phyloP scores from a whole-genome alignment of 345 rosid species.

The Physaria fendleri region DNA sequence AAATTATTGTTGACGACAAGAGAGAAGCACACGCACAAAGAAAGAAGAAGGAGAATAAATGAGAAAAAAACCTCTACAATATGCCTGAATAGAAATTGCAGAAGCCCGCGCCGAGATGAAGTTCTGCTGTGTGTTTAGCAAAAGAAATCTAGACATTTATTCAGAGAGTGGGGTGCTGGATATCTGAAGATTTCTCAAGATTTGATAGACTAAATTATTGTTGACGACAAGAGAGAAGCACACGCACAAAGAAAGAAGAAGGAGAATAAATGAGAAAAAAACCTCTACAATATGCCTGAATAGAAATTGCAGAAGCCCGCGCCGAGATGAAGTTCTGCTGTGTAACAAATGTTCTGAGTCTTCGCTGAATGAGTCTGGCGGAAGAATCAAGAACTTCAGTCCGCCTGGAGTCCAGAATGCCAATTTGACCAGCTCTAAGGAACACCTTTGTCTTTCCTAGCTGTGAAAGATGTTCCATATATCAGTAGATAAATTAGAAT shows the following conservation, averaged over 20 bases:
- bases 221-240: neutral
- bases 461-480: conserved; percentile 39
- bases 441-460: conserved; percentile 92
- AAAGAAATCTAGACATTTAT: neutral
- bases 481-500: conserved; percentile 9
- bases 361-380: conserved; percentile 68
- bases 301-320: conserved; percentile 51
- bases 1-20: neutral
- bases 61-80: conserved; percentile 63
- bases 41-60: conserved; percentile 11
- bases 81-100: conserved; percentile 70
- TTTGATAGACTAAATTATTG: neutral
- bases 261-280: conserved; percentile 12
- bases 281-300: conserved; percentile 95
- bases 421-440: conserved; percentile 97
- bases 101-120: conserved; percentile 50
- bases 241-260: conserved; percentile 6
- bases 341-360: conserved; percentile 52
- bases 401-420: conserved; percentile 69
- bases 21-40: conserved; percentile 1
- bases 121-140: conserved; percentile 30
- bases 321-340: conserved; percentile 46
- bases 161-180: neutral
- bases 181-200: neutral
- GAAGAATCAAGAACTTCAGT: conserved; percentile 84